Conservation (phyloP, 768 basidiomycete species). For the Cyclocybe aegerita region DNA sequence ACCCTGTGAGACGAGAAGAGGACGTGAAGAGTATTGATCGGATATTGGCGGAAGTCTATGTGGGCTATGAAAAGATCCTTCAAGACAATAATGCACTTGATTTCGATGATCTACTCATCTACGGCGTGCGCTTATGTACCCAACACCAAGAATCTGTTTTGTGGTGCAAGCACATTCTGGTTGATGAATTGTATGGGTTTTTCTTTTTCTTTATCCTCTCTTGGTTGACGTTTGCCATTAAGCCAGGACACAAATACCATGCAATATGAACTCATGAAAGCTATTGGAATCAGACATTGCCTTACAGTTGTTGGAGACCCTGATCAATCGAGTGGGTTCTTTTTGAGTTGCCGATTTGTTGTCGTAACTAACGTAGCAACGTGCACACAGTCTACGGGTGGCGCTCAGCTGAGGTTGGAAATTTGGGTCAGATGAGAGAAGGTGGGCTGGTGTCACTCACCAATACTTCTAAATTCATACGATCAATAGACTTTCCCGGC, state of each 20-base stretch:
- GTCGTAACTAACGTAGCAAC: neutral
- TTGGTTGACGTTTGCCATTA: neutral
- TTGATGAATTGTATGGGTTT: conserved; percentile 76
- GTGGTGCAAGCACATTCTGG: conserved; percentile 71
- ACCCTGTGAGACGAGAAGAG: conserved; percentile 9
- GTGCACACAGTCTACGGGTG: conserved; percentile 70
- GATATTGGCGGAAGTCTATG: conserved; percentile 54
- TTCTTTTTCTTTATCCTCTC: neutral
- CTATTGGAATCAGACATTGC: conserved; percentile 54
- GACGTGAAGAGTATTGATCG: conserved; percentile 27
- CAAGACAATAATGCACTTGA: conserved; percentile 70
- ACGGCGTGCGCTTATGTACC: conserved; percentile 65
- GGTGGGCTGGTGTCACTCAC: conserved; percentile 33
- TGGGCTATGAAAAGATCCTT: conserved; percentile 64
- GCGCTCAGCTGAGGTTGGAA: conserved; percentile 78
- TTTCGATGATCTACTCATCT: conserved; percentile 83
- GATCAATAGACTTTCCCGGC: conserved; percentile 57
- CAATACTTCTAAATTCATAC: neutral
- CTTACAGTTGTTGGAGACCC: conserved; percentile 89
- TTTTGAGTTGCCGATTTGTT: neutral
- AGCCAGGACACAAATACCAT: conserved; percentile 81
- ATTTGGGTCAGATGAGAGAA: conserved; percentile 69
- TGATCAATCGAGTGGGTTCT: conserved; percentile 72
- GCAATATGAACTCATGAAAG: conserved; percentile 79
- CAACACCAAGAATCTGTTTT: conserved; percentile 44